A percentile compares a stretch with the other conserved stretches of the same genome.
Evolutionary conservation across 305 asterid species (phyloP).

Genomic region (Ilex paraguariensis): DNA sequence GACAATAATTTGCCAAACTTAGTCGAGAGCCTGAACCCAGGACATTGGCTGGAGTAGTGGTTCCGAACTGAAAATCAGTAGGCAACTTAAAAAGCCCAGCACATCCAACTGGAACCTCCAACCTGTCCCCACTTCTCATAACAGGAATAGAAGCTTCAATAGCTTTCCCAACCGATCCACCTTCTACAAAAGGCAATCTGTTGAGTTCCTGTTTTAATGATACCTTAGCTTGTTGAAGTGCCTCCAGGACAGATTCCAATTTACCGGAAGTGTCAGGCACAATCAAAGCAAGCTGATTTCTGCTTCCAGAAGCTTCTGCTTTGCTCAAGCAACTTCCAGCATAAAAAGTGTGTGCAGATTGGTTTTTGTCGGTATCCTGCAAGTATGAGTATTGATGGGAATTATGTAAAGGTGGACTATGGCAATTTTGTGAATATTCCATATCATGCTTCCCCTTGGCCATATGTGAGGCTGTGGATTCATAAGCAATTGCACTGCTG

Average conservation of each 20-base stretch:
- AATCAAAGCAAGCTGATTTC: conserved; percentile 40
- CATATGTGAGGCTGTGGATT: conserved; percentile 32
- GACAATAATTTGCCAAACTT: conserved; percentile 22
- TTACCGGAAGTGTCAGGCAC: conserved; percentile 33
- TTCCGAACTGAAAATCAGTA: conserved; percentile 43
- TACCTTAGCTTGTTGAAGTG: conserved; percentile 61
- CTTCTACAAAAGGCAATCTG: conserved; percentile 16
- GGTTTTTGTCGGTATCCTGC: conserved; percentile 13
- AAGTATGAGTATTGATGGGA: conserved; percentile 11
- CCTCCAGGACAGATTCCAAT: conserved; percentile 59
- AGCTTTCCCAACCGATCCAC: conserved; percentile 15
- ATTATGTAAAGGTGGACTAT: conserved; percentile 15
- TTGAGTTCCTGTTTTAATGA: conserved; percentile 52
- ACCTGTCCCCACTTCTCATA: conserved; percentile 18
- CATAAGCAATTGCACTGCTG: conserved; percentile 19
- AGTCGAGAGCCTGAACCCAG: conserved; percentile 14
- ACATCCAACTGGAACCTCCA: conserved; percentile 40
- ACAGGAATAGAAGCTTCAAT: conserved; percentile 25
- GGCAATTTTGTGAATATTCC: conserved; percentile 21
- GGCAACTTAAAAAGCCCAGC: conserved; percentile 82
- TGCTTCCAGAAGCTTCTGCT: conserved; percentile 22
- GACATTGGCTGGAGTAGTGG: conserved; percentile 18
- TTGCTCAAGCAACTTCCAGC: conserved; percentile 12
- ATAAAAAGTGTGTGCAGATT: conserved; percentile 16
- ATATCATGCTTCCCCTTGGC: conserved; percentile 27